Percentiles rank a stretch among this genome's conserved stretches.
These are phyloP conservation scores for Bacterosira constricta DNA, from an alignment of 108 stramenopile genomes.

Conservation along the genomic window DNA sequence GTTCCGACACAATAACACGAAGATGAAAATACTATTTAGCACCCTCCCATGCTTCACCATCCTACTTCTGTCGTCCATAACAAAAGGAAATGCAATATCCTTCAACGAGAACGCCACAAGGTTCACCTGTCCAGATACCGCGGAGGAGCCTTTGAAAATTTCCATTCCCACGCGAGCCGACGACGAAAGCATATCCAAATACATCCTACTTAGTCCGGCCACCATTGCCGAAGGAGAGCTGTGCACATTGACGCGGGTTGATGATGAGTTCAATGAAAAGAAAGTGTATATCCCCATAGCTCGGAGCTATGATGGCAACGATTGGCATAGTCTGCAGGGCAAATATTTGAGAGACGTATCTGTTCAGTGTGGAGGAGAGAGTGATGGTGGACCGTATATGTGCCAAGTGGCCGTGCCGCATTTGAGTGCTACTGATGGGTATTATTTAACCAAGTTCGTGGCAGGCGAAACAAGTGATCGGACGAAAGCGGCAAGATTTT, in stretches of 20 bases:
- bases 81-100: too few relatives aligned
- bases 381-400: neutral
- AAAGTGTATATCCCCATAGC: slow-evolving; percentile 29
- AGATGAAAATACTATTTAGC: too few relatives aligned
- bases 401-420: slow-evolving; percentile 20
- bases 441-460: slow-evolving; percentile 18
- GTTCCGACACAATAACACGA: too few relatives aligned
- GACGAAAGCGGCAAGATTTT: slow-evolving; percentile 27
- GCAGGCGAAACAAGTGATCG: neutral
- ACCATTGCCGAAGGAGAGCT: slow-evolving; percentile 1
- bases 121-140: too few relatives aligned
- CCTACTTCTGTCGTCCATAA: too few relatives aligned
- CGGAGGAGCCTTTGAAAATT: too few relatives aligned
- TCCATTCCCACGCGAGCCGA: too few relatives aligned
- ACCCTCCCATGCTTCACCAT: too few relatives aligned
- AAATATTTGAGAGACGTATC: slow-evolving; percentile 4
- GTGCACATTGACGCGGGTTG: slow-evolving; percentile 31
- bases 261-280: neutral
- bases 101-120: too few relatives aligned
- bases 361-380: slow-evolving; percentile 13
- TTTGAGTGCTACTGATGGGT: slow-evolving; percentile 17
- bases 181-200: too few relatives aligned
- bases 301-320: slow-evolving; percentile 28
- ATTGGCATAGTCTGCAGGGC: slow-evolving; percentile 27
- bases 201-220: too few relatives aligned